A percentile compares a stretch with the other conserved stretches of the same genome.
Evolutionary conservation across 306 rosid species (phyloP).

Genomic region (Quercus mongolica): DNA sequence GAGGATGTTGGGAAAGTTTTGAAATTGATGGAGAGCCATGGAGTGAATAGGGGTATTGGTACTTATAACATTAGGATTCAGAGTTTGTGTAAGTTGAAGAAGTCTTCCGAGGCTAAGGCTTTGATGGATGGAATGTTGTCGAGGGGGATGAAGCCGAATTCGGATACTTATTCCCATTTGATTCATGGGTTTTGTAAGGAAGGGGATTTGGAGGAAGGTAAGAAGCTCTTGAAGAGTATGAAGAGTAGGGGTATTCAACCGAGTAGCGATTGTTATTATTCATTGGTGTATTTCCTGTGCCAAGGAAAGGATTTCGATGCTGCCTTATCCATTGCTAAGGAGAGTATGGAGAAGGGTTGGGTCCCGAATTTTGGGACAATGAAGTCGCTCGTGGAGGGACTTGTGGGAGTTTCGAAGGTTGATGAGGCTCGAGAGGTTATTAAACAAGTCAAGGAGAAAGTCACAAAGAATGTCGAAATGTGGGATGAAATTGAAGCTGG

Average conservation of each 20-base stretch:
- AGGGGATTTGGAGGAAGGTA: slow-evolving; percentile 62
- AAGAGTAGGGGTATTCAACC: slow-evolving; percentile 42
- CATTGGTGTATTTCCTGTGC: slow-evolving; percentile 48
- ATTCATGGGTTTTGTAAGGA: slow-evolving; percentile 71
- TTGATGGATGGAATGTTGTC: slow-evolving; percentile 59
- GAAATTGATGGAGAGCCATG: slow-evolving; percentile 56
- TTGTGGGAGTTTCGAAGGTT: slow-evolving; percentile 47
- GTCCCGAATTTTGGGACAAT: slow-evolving; percentile 58
- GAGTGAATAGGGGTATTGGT: slow-evolving; percentile 28
- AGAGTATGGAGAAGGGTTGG: slow-evolving; percentile 71
- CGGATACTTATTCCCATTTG: slow-evolving; percentile 49
- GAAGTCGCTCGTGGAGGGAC: slow-evolving; percentile 72
- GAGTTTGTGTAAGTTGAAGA: slow-evolving; percentile 72
- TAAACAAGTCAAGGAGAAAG: slow-evolving; percentile 60
- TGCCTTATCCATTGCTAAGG: slow-evolving; percentile 44
- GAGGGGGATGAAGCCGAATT: slow-evolving; percentile 56
- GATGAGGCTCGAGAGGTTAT: slow-evolving; percentile 58
- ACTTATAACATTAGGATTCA: slow-evolving; percentile 69
- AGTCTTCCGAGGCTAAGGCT: slow-evolving; percentile 61
- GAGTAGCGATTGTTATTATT: slow-evolving; percentile 45
- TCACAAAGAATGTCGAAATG: slow-evolving; percentile 37
- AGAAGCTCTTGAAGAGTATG: slow-evolving; percentile 56
- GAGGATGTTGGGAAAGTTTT: slow-evolving; percentile 70
- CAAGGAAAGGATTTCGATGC: slow-evolving; percentile 49
- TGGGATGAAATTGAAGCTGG: slow-evolving; percentile 78